Evolutionary conservation across 208 protist genomes (phyloP).

Genomic region (Trypanosoma conorhini): DNA sequence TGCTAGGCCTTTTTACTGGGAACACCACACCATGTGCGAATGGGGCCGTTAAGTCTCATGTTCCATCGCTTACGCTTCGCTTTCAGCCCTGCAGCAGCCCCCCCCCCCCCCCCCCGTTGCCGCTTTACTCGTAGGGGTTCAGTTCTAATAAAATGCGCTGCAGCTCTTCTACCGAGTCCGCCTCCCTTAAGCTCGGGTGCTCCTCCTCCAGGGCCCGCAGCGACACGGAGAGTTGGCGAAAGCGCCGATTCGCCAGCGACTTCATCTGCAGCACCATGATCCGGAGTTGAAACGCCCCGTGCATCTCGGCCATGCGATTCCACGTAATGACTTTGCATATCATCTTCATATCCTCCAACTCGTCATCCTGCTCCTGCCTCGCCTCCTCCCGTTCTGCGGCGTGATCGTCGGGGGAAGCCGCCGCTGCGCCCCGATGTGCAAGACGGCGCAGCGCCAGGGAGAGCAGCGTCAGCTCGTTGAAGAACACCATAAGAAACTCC

Average conservation of each 20-base stretch:
- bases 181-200: slow-evolving; percentile 42
- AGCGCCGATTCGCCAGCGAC: slow-evolving; percentile 58
- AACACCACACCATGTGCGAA: too few species aligned
- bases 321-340: slow-evolving; percentile 53
- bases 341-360: slow-evolving; percentile 30
- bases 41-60: neutral
- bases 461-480: slow-evolving; percentile 59
- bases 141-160: slow-evolving; percentile 32
- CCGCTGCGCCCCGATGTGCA: neutral
- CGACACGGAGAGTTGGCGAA: slow-evolving; percentile 37
- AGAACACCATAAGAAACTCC: slow-evolving; percentile 66
- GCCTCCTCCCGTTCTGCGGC: neutral
- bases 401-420: neutral
- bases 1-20: too few species aligned
- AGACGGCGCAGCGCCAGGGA: slow-evolving; percentile 32
- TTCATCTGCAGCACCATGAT: slow-evolving; percentile 68
- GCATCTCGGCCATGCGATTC: slow-evolving; percentile 45
- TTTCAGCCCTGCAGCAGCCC: slow-evolving; percentile 3
- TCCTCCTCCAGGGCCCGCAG: slow-evolving; percentile 35
- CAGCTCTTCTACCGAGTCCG: slow-evolving; percentile 62
- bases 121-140: neutral
- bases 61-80: neutral
- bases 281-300: slow-evolving; percentile 54
- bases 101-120: too few species aligned
- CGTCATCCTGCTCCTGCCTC: slow-evolving; percentile 28